These are phyloP conservation scores for Hypoxylon rubiginosum DNA, from an alignment of 2,329 filamentous ascomycete species.

Conservation along the genomic window DNA sequence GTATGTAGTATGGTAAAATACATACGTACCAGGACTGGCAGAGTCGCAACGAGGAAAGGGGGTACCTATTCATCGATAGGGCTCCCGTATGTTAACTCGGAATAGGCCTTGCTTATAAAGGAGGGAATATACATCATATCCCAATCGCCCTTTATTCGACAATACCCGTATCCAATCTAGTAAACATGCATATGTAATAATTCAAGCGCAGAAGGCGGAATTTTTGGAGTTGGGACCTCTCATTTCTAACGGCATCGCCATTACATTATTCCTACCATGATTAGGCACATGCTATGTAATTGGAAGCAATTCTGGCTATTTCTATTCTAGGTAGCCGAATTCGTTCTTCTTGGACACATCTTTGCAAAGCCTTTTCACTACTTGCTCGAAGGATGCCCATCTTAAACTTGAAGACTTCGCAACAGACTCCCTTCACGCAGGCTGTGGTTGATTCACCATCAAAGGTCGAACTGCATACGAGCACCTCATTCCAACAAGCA, in stretches of 20 bases:
- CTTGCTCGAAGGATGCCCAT: not conserved
- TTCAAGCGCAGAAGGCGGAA: not conserved
- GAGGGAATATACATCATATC: not conserved
- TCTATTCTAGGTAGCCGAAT: not conserved
- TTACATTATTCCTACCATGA: not conserved
- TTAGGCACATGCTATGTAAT: not conserved
- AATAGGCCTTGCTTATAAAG: not conserved
- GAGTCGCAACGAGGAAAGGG: conserved; percentile 6
- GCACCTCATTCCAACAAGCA: not conserved
- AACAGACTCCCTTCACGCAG: not conserved
- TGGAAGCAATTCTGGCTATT: not conserved
- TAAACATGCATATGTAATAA: not conserved
- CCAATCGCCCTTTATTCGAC: not conserved
- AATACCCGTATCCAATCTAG: not conserved
- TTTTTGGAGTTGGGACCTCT: not conserved
- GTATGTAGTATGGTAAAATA: not conserved
- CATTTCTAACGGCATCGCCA: not conserved
- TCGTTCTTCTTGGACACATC: not conserved
- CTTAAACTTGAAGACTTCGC: not conserved
- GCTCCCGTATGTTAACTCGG: not conserved
- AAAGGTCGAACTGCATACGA: conserved; percentile 1
- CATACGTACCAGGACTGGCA: not conserved
- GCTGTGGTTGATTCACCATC: not conserved
- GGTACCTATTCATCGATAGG: not conserved
- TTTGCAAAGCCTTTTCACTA: not conserved